Percentiles rank a stretch among this genome's conserved stretches.
These are phyloP conservation scores for Beauveria asiatica DNA, from an alignment of 2,329 filamentous ascomycete genomes.

Conservation along the genomic window DNA sequence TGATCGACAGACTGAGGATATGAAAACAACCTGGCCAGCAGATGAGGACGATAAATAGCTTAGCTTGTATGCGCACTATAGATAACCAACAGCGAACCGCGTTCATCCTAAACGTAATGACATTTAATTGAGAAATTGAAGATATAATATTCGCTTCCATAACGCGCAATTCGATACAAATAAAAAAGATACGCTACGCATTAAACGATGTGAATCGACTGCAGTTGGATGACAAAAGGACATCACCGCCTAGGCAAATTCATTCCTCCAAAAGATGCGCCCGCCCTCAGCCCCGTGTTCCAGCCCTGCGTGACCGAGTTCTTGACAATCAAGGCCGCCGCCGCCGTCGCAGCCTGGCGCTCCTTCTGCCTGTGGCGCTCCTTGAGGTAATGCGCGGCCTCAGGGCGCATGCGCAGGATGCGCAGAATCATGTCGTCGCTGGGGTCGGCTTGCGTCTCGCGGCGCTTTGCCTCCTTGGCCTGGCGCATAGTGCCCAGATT, in stretches of 20 bases:
- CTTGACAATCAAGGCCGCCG: slow-evolving; percentile 87
- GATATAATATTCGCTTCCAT: too few species aligned
- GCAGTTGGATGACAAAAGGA: too few species aligned
- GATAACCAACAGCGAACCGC: too few species aligned
- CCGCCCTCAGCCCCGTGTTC: slow-evolving; percentile 31
- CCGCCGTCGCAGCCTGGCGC: slow-evolving; percentile 78
- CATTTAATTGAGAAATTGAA: too few species aligned
- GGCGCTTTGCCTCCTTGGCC: slow-evolving; percentile 90
- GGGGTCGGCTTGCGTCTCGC: slow-evolving; percentile 91
- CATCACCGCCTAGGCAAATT: slow-evolving; percentile 39
- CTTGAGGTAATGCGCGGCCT: slow-evolving; percentile 78
- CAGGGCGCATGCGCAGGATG: slow-evolving; percentile 89
- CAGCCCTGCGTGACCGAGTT: slow-evolving; percentile 67
- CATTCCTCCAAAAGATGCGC: slow-evolving; percentile 31
- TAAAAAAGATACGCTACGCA: too few species aligned
- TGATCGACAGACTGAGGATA: too few species aligned
- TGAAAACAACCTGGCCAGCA: too few species aligned
- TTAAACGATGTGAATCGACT: too few species aligned
- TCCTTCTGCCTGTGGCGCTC: slow-evolving; percentile 92
- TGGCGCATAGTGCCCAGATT: slow-evolving; percentile 95
- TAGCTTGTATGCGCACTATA: too few species aligned
- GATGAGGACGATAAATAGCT: too few species aligned
- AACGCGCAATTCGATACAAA: too few species aligned
- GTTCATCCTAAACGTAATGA: too few species aligned
- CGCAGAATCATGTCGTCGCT: slow-evolving; percentile 97